A percentile compares a stretch with the other conserved stretches of the same genome.
These are phyloP conservation scores for Phytophthora brassicae DNA, from an alignment of 352 stramenopile species.

Conservation along the genomic window DNA sequence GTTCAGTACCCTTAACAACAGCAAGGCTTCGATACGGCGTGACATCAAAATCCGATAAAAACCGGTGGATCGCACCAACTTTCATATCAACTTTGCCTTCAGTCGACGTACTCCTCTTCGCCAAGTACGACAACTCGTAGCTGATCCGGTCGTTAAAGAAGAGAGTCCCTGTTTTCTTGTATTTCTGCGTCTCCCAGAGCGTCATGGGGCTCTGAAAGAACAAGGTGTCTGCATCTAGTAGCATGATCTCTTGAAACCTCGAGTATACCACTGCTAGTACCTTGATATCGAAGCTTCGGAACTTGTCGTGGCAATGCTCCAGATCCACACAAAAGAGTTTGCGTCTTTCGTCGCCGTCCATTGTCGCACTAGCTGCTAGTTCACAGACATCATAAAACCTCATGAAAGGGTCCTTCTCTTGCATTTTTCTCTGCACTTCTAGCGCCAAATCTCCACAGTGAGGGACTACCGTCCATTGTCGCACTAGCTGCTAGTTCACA, in stretches of 20 bases:
- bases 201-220: slow-evolving; percentile 46
- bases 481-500: slow-evolving; percentile 39
- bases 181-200: slow-evolving; percentile 37
- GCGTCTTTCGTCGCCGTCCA: slow-evolving; percentile 1
- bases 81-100: slow-evolving; percentile 1
- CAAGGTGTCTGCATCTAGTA: slow-evolving; percentile 53
- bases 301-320: slow-evolving; percentile 43
- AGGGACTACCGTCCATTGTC: slow-evolving; percentile 23
- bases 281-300: slow-evolving; percentile 62
- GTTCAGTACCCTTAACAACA: neutral
- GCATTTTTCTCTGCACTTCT: slow-evolving; percentile 30
- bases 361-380: slow-evolving; percentile 21
- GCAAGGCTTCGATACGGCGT: slow-evolving; percentile 14
- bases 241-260: slow-evolving; percentile 48
- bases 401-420: slow-evolving; percentile 24
- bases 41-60: slow-evolving; percentile 44
- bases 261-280: slow-evolving; percentile 44
- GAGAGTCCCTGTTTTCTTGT: slow-evolving; percentile 44
- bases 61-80: slow-evolving; percentile 36
- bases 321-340: slow-evolving; percentile 48
- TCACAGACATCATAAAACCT: slow-evolving; percentile 58
- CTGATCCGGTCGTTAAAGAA: slow-evolving; percentile 66
- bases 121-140: slow-evolving; percentile 36
- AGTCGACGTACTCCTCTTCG: slow-evolving; percentile 5
- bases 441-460: slow-evolving; percentile 58